phyloP scores from a whole-genome alignment of 2,329 filamentous ascomycete species.

The Gnomoniopsis smithogilvyi region DNA sequence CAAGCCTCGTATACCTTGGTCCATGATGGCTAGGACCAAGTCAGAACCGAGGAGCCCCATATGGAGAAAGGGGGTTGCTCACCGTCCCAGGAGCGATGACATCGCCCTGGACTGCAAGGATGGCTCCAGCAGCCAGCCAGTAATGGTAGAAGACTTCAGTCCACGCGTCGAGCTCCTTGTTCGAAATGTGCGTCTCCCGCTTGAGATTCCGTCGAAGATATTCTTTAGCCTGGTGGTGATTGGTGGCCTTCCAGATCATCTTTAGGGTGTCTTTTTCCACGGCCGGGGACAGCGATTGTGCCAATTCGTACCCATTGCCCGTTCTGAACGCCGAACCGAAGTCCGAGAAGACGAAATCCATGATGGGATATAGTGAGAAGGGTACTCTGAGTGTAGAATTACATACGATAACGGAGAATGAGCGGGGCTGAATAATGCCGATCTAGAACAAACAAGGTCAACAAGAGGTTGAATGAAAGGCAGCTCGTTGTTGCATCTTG shows the following conservation, averaged over 20 bases:
- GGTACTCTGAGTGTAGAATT: too few relatives aligned
- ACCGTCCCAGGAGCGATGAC: constrained; percentile 22
- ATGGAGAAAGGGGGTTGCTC: background rate
- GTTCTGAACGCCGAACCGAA: constrained; percentile 67
- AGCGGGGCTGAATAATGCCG: too few relatives aligned
- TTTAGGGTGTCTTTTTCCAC: constrained; percentile 62
- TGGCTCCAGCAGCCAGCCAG: constrained; percentile 76
- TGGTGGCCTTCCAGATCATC: constrained; percentile 69
- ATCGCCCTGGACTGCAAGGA: constrained; percentile 63
- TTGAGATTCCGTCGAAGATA: constrained; percentile 72
- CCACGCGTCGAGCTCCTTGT: constrained; percentile 77
- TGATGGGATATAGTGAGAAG: constrained; percentile 32
- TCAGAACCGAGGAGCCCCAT: background rate
- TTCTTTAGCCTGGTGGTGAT: constrained; percentile 59
- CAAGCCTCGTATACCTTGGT: constrained; percentile 81
- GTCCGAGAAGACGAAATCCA: constrained; percentile 72
- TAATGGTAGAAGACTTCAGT: constrained; percentile 78
- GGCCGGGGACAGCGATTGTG: constrained; percentile 71
- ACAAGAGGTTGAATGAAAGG: too few relatives aligned
- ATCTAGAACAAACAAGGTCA: too few relatives aligned
- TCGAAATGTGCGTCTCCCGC: constrained; percentile 23
- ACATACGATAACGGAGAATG: too few relatives aligned
- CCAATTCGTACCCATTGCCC: constrained; percentile 69
- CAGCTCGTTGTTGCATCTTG: too few relatives aligned
- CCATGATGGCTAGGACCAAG: constrained; percentile 55